These are phyloP conservation scores for Lathyrus tuberosus DNA, from an alignment of 306 rosid species.

Conservation along the genomic window DNA sequence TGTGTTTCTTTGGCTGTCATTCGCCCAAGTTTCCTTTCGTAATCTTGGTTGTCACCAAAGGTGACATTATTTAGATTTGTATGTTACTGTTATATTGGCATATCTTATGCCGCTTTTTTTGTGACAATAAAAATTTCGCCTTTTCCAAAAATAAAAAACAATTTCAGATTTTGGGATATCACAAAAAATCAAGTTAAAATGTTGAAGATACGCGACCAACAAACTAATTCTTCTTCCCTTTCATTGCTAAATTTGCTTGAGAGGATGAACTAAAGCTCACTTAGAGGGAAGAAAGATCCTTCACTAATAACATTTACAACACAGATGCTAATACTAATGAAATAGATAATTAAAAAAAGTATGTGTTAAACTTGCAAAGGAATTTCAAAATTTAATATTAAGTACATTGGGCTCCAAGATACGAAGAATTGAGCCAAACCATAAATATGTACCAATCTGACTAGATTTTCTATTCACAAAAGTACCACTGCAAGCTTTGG, in stretches of 20 bases:
- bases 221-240: slow-evolving; percentile 29
- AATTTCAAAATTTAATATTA: slow-evolving; percentile 26
- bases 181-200: too few species aligned
- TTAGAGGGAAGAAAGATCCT: slow-evolving; percentile 4
- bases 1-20: too few species aligned
- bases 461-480: slow-evolving; percentile 49
- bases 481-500: slow-evolving; percentile 12
- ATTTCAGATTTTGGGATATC: too few species aligned
- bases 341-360: background rate
- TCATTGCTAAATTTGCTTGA: slow-evolving; percentile 15
- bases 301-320: background rate
- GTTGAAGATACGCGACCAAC: background rate
- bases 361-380: slow-evolving; percentile 17
- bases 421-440: slow-evolving; percentile 24
- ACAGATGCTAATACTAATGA: background rate
- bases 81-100: too few species aligned
- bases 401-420: slow-evolving; percentile 34
- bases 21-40: too few species aligned
- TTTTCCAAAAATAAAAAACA: too few species aligned
- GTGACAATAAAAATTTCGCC: too few species aligned
- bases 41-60: too few species aligned
- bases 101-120: too few species aligned
- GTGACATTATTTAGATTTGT: too few species aligned
- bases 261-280: slow-evolving; percentile 11
- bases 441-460: slow-evolving; percentile 10